These are phyloP conservation scores for Hypericum androsaemum DNA, from an alignment of 345 rosid species.

Conservation along the genomic window DNA sequence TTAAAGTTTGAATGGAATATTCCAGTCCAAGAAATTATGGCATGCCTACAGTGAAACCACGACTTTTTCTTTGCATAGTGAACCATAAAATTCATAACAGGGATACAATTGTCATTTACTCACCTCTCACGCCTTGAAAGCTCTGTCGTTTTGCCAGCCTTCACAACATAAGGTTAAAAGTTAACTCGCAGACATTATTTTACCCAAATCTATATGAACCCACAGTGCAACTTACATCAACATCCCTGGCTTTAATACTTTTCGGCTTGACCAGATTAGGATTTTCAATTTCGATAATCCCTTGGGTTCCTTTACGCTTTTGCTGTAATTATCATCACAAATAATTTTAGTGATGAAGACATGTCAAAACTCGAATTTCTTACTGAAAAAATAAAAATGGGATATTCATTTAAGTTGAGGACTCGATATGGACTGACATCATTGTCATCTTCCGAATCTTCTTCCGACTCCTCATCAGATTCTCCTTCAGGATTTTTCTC, in stretches of 20 bases:
- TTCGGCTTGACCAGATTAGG: conserved; percentile 1
- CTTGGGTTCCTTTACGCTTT: conserved; percentile 5
- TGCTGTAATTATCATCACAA: not conserved
- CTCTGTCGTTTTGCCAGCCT: not conserved
- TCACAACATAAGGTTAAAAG: not conserved
- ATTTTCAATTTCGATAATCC: conserved; percentile 1
- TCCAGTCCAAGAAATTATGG: too few relatives aligned
- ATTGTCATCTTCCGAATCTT: not conserved
- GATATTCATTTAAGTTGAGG: not conserved
- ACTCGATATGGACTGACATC: too few relatives aligned
- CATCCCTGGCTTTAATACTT: conserved; percentile 1
- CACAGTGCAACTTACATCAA: not conserved
- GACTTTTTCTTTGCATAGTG: too few relatives aligned
- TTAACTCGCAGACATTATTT: too few relatives aligned
- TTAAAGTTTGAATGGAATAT: not conserved
- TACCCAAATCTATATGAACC: too few relatives aligned
- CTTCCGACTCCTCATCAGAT: conserved; percentile 1
- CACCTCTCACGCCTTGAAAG: conserved; percentile 9
- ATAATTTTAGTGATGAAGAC: too few relatives aligned
- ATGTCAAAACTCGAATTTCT: too few relatives aligned
- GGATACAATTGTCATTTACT: not conserved
- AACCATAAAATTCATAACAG: too few relatives aligned
- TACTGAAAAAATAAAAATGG: not conserved
- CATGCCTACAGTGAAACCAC: too few relatives aligned
- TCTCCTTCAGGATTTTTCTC: not conserved